These are phyloP conservation scores for Cercospora citrullina DNA, from an alignment of 2,329 filamentous ascomycete genomes.

Conservation along the genomic window DNA sequence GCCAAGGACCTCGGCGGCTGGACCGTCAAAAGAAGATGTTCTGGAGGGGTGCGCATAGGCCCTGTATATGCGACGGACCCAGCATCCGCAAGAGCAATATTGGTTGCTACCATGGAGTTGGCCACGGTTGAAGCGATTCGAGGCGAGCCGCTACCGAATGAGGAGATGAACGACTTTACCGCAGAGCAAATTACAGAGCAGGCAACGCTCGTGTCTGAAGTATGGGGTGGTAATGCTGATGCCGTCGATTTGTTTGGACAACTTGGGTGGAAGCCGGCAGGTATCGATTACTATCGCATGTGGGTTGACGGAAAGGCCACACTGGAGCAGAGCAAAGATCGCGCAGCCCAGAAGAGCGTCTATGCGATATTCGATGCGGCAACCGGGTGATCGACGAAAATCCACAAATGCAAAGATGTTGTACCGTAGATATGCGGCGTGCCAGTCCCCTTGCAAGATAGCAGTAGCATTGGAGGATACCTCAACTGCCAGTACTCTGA, in stretches of 20 bases:
- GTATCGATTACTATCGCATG: slow-evolving; percentile 43
- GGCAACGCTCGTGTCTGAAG: neutral
- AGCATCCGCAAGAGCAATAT: neutral
- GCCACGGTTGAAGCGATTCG: neutral
- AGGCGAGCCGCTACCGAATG: neutral
- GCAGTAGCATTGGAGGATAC: neutral
- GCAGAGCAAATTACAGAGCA: neutral
- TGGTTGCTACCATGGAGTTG: neutral
- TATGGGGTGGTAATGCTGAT: slow-evolving; percentile 11
- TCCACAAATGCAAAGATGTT: neutral
- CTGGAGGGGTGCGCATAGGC: neutral
- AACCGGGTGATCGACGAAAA: neutral
- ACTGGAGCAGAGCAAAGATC: slow-evolving; percentile 36
- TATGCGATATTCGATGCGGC: neutral
- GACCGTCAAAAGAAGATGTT: neutral
- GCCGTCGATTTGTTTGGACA: slow-evolving; percentile 38
- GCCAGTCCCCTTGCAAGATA: neutral
- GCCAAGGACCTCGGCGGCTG: neutral
- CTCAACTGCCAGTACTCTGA: slow-evolving; percentile 12
- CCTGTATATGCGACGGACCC: neutral
- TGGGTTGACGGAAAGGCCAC: slow-evolving; percentile 40
- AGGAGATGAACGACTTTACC: neutral
- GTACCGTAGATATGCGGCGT: neutral
- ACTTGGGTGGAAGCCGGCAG: slow-evolving; percentile 36
- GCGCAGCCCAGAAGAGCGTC: slow-evolving; percentile 15